phyloP scores from a whole-genome alignment of 1,139 yeast genomes.

The Pichia sp. region DNA sequence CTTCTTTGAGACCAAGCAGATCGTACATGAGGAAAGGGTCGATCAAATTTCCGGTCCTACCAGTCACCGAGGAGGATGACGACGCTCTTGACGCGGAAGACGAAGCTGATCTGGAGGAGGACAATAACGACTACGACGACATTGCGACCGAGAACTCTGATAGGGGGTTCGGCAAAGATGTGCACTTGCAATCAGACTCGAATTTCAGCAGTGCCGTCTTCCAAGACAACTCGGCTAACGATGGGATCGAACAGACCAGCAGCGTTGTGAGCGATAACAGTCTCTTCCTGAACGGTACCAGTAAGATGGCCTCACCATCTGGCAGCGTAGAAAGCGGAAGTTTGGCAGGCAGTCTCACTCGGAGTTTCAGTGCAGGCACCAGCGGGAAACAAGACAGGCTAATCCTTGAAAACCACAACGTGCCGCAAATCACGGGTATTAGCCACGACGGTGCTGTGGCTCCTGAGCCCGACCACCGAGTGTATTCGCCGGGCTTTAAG shows the following conservation, averaged over 20 bases:
- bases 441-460: not conserved
- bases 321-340: not conserved
- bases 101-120: conserved; percentile 16
- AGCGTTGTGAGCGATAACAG: not conserved
- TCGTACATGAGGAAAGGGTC: conserved; percentile 4
- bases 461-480: not conserved
- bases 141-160: conserved; percentile 8
- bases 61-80: conserved; percentile 16
- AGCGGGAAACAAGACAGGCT: not conserved
- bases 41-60: conserved; percentile 13
- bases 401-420: not conserved
- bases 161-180: not conserved
- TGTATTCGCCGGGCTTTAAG: not conserved
- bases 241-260: not conserved
- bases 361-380: not conserved
- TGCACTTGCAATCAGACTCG: not conserved
- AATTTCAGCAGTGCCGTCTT: not conserved
- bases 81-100: conserved; percentile 11
- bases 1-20: not conserved
- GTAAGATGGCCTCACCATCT: not conserved
- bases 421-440: not conserved
- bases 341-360: not conserved
- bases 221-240: not conserved
- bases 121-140: conserved; percentile 12
- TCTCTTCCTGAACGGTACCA: not conserved